Evolutionary conservation across 2,329 filamentous ascomycete species (phyloP), one percentile per base, ranked within the genome.

Genomic region (Hypoxylon sp.): DNA sequence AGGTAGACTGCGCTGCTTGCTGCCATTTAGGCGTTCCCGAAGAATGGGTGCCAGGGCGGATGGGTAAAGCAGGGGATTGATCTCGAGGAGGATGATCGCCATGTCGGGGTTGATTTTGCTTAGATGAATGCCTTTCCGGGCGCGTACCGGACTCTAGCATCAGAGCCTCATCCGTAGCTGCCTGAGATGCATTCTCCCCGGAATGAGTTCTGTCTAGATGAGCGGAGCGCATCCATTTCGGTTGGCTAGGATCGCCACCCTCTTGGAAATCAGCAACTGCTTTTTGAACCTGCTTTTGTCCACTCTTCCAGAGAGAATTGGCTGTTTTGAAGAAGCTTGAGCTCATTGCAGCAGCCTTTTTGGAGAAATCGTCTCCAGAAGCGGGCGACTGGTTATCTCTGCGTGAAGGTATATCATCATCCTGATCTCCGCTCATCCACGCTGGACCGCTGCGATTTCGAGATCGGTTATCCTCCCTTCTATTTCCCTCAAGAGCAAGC

Each of bases 201-300:
- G 71, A 74, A 70, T 74, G 78, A 30, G 70, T 69, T 33, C 78
- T 79, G 2, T 84, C 81, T 58, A 82, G 79, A 44, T 87, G 85
- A 2, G 88, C 85, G 61, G 94, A 91, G 72, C 91, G 89, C 95
- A 99, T 97, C 96, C 96, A 99, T 75, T 93, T 96, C 0, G 96
- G 96, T 75, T 97, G 92, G 73, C 78, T 92, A 2, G 91, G 84
- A 74, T 97, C 93, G 24, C 84, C 82, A n/a, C 89, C 90, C 42
- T 85, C 85, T 68, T 87, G 87, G 63, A 98, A 91, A 14, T 99
- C 96, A 7, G 93, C 89, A 32, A 98, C 92, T 3, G 93, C 95
- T 78, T 96, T 93, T 73, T 97, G 93, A 61, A 98, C 87, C 76
- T 93, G 94, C 79, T 97, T 99, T 75, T 94, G 93, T 0, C 95